Conservation (phyloP, 2,329 filamentous ascomycete genomes). For the Monilinia fructicola region DNA sequence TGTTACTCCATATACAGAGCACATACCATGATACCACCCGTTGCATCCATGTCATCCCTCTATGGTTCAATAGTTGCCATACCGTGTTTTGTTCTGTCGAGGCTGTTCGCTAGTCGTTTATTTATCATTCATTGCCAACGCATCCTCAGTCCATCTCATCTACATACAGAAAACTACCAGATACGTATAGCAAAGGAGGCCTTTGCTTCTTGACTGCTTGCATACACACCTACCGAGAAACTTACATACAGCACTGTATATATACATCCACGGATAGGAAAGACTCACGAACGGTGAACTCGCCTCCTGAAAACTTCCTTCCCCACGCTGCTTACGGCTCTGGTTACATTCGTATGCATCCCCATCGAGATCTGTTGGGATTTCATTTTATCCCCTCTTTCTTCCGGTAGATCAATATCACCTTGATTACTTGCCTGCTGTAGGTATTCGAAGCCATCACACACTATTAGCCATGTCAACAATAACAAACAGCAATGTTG, state of each 20-base stretch:
- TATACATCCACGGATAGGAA: too few relatives aligned
- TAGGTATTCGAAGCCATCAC: background rate
- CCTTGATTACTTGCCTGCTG: background rate
- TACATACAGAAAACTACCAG: conserved; percentile 2
- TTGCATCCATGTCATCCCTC: background rate
- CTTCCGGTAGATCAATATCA: conserved; percentile 12
- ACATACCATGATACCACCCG: background rate
- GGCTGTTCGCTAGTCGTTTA: background rate
- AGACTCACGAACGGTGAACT: background rate
- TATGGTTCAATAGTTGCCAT: background rate
- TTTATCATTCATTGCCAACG: conserved; percentile 12
- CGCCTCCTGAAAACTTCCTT: background rate
- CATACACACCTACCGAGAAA: background rate
- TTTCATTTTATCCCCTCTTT: background rate
- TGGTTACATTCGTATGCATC: conserved; percentile 17
- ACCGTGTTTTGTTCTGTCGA: background rate
- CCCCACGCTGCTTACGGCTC: conserved; percentile 1
- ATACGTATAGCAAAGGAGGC: background rate
- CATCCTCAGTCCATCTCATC: background rate
- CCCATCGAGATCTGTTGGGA: conserved; percentile 21
- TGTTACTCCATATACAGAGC: too few relatives aligned
- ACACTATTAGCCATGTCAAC: background rate
- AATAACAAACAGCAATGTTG: too few relatives aligned
- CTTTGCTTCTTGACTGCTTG: background rate
- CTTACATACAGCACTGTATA: too few relatives aligned